Conservation (phyloP, 2,329 filamentous ascomycete species). For the Cladosporium sphaerospermum region DNA sequence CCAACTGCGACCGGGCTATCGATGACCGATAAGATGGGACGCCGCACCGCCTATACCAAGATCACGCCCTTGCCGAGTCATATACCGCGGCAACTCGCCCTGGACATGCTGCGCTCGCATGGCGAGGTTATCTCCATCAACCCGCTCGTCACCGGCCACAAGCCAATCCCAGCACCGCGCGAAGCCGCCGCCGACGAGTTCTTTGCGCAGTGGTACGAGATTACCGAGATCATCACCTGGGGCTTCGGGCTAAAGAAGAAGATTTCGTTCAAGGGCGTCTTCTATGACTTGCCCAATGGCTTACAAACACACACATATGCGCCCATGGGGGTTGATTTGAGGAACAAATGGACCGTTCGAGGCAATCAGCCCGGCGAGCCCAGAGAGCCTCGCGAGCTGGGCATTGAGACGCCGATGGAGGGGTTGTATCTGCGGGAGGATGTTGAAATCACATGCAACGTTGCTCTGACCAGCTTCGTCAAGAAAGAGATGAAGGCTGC, state of each 20-base stretch:
- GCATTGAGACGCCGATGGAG: constrained; percentile 57
- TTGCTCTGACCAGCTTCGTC: constrained; percentile 55
- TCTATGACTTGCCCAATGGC: constrained; percentile 67
- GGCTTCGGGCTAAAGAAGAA: constrained; percentile 60
- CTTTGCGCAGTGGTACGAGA: constrained; percentile 70
- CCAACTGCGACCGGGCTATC: background rate
- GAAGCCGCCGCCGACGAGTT: constrained; percentile 63
- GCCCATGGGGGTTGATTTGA: constrained; percentile 59
- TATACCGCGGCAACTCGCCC: constrained; percentile 64
- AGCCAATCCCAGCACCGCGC: constrained; percentile 59
- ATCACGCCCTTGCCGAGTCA: constrained; percentile 64
- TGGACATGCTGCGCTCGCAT: constrained; percentile 59
- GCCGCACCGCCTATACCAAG: constrained; percentile 61
- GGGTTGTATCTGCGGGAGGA: constrained; percentile 65
- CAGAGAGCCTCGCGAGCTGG: constrained; percentile 56
- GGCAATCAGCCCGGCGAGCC: constrained; percentile 65
- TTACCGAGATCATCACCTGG: constrained; percentile 62
- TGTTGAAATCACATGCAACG: constrained; percentile 64
- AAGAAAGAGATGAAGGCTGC: constrained; percentile 61
- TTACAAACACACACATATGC: constrained; percentile 67
- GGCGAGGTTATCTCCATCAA: constrained; percentile 66
- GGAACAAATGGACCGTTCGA: constrained; percentile 61
- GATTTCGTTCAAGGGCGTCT: constrained; percentile 64
- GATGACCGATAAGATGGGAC: constrained; percentile 31
- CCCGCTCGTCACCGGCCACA: constrained; percentile 59